A percentile compares a stretch with the other conserved stretches of the same genome.
phyloP scores from a whole-genome alignment of 2,329 filamentous ascomycete genomes.

The Diplodia scrobiculata region DNA sequence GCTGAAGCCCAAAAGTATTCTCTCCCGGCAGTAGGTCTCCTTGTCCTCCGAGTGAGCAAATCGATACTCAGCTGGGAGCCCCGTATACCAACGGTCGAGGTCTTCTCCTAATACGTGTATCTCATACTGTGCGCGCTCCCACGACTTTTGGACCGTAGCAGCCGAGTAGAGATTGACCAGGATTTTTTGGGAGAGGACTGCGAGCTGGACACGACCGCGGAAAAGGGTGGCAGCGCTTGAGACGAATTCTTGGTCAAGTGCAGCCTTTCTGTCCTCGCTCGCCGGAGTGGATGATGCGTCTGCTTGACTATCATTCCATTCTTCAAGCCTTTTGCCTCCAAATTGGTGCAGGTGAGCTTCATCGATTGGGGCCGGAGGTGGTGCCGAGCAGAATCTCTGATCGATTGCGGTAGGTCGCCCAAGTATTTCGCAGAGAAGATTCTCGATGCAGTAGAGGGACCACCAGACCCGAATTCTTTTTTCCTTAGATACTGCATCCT shows the following conservation, averaged over 20 bases:
- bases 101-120: conserved; percentile 38
- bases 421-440: conserved; percentile 42
- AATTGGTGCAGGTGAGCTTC: conserved; percentile 23
- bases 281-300: background rate
- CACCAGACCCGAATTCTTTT: conserved; percentile 45
- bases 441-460: conserved; percentile 45
- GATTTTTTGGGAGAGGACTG: conserved; percentile 38
- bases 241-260: background rate
- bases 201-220: conserved; percentile 33
- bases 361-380: conserved; percentile 39
- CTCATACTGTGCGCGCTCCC: conserved; percentile 41
- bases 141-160: conserved; percentile 37
- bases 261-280: background rate
- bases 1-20: conserved; percentile 39
- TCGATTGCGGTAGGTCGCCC: conserved; percentile 43
- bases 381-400: conserved; percentile 38
- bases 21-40: conserved; percentile 34
- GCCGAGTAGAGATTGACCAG: conserved; percentile 42
- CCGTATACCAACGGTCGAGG: conserved; percentile 41
- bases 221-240: conserved; percentile 26
- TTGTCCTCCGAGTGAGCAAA: conserved; percentile 32
- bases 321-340: background rate
- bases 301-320: background rate
- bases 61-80: conserved; percentile 38
- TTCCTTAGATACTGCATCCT: conserved; percentile 39